Evolutionary conservation across 768 basidiomycete species (phyloP).

Genomic region (Panaeolus cyanescens): DNA sequence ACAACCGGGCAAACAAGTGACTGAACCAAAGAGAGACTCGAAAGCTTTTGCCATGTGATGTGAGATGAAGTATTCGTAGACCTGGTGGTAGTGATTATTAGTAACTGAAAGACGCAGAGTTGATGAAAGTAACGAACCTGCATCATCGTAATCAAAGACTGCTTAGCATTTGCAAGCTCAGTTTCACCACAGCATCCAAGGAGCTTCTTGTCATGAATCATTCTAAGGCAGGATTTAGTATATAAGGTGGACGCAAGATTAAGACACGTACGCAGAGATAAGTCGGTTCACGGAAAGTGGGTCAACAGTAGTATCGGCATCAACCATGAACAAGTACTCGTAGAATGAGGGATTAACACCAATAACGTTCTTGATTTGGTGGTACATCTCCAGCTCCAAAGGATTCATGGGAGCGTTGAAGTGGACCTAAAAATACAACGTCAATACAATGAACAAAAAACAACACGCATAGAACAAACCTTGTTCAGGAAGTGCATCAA

Average conservation of each 20-base stretch:
- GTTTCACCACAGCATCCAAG: conserved; percentile 97
- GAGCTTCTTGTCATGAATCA: conserved; percentile 95
- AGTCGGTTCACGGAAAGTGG: conserved; percentile 86
- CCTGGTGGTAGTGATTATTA: conserved; percentile 41
- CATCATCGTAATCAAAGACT: conserved; percentile 97
- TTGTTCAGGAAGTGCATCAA: conserved; percentile 99
- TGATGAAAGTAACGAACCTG: conserved; percentile 51
- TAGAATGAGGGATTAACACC: conserved; percentile 99
- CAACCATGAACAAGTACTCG: conserved; percentile 91
- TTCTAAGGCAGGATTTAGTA: conserved; percentile 46
- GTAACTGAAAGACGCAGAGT: neutral
- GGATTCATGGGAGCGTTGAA: conserved; percentile 97
- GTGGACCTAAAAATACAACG: conserved; percentile 66
- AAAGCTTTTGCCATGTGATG: conserved; percentile 99
- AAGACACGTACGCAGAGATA: conserved; percentile 80
- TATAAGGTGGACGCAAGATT: neutral
- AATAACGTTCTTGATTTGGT: conserved; percentile 99
- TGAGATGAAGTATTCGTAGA: conserved; percentile 99
- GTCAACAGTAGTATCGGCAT: conserved; percentile 94
- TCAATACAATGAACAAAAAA: neutral
- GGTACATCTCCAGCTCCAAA: conserved; percentile 96
- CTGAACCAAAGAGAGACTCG: conserved; percentile 94
- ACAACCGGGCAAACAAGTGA: conserved; percentile 98
- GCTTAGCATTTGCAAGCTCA: conserved; percentile 87
- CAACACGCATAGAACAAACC: conserved; percentile 39